These are phyloP conservation scores for Piromyces finnis DNA, from an alignment of 192 early-diverging fungal genomes.

Conservation along the genomic window DNA sequence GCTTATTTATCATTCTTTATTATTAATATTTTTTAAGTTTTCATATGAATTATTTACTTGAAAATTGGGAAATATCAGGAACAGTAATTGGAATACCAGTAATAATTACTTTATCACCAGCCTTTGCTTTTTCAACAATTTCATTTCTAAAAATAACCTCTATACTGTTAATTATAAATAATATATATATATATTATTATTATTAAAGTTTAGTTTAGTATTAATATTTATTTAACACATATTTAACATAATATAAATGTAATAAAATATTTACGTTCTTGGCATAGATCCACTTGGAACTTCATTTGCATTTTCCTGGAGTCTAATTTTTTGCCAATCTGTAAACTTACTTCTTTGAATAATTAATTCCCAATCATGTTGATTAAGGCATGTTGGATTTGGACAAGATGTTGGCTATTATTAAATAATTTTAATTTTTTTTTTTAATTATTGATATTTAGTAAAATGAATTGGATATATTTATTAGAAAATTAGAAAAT, in stretches of 20 bases:
- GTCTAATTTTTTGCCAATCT: conserved; percentile 93
- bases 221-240: no score
- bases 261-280: conserved; percentile 47
- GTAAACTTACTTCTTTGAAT: conserved; percentile 73
- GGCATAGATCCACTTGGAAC: conserved; percentile 97
- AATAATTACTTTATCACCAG: conserved; percentile 79
- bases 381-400: conserved; percentile 64
- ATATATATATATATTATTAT: background rate
- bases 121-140: conserved; percentile 83
- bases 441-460: background rate
- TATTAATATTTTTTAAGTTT: background rate
- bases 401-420: conserved; percentile 63
- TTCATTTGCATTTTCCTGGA: conserved; percentile 90
- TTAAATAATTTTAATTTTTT: no score
- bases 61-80: conserved; percentile 74
- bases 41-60: conserved; percentile 14
- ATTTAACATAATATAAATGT: no score
- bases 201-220: background rate
- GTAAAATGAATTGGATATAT: no score
- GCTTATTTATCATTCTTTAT: no score
- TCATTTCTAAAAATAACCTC: conserved; percentile 90
- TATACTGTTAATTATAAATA: conserved; percentile 19
- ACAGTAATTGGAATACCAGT: conserved; percentile 81
- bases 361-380: conserved; percentile 55
- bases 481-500: no score